These are phyloP conservation scores for Backusella liffmaniae DNA, from an alignment of 192 early-diverging fungal species.

Conservation along the genomic window DNA sequence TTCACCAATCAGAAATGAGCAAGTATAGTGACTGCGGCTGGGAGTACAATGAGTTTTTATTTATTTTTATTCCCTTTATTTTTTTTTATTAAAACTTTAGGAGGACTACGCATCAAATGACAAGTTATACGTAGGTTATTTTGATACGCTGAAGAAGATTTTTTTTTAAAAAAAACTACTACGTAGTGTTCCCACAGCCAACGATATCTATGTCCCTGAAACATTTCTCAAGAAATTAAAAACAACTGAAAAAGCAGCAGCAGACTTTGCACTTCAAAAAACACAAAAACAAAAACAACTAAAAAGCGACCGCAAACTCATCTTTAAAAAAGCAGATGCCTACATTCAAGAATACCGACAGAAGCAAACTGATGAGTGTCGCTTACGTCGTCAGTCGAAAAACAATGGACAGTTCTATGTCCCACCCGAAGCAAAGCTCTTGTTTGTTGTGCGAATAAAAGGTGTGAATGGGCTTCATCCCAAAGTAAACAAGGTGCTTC, in stretches of 20 bases:
- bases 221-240: constrained; percentile 82
- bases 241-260: constrained; percentile 66
- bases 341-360: constrained; percentile 97
- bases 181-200: constrained; percentile 52
- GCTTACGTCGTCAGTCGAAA: constrained; percentile 90
- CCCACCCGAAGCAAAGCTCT: constrained; percentile 91
- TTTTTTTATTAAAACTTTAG: background rate
- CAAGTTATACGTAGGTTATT: constrained; percentile 10
- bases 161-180: background rate
- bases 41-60: background rate
- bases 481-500: constrained; percentile 98
- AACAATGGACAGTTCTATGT: constrained; percentile 90
- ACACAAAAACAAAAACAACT: constrained; percentile 51
- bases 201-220: constrained; percentile 77
- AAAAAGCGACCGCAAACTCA: constrained; percentile 79
- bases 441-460: constrained; percentile 98
- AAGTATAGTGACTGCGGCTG: background rate
- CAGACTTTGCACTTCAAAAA: constrained; percentile 50
- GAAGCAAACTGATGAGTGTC: constrained; percentile 87
- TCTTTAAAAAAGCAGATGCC: constrained; percentile 99
- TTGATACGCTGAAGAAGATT: background rate
- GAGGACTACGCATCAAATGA: background rate
- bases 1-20: background rate
- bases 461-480: constrained; percentile 99
- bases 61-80: background rate